A percentile compares a stretch with the other conserved stretches of the same genome.
phyloP scores from a whole-genome alignment of 306 rosid genomes.

The Adenanthera pavonina region DNA sequence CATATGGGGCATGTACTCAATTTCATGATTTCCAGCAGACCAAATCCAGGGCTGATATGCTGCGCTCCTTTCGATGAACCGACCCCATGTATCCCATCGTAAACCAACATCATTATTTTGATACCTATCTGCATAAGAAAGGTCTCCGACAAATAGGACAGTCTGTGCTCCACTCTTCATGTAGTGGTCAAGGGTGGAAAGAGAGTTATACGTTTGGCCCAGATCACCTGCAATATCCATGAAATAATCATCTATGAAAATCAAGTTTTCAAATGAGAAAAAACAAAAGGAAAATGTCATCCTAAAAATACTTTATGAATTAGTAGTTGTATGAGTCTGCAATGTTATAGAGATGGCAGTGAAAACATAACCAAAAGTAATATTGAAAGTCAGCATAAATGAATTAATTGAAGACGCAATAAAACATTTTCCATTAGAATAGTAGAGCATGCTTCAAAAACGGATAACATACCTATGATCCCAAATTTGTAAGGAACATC shows the following conservation, averaged over 20 bases:
- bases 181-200: conserved; percentile 90
- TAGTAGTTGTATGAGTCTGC: conserved; percentile 24
- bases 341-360: conserved; percentile 18
- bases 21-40: conserved; percentile 91
- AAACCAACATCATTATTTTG: conserved; percentile 74
- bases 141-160: conserved; percentile 89
- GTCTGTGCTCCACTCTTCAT: conserved; percentile 83
- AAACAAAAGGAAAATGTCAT: conserved; percentile 28
- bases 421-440: conserved; percentile 21
- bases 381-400: conserved; percentile 4
- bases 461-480: conserved; percentile 73
- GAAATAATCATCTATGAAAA: conserved; percentile 33
- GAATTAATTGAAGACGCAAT: conserved; percentile 30
- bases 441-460: conserved; percentile 17
- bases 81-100: conserved; percentile 97
- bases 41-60: conserved; percentile 97
- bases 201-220: conserved; percentile 97
- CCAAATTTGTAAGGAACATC: conserved; percentile 88
- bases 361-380: conserved; percentile 6
- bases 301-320: conserved; percentile 22
- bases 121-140: conserved; percentile 93
- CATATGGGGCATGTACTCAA: conserved; percentile 89
- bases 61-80: conserved; percentile 72
- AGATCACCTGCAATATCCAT: conserved; percentile 74
- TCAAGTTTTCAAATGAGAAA: conserved; percentile 12